Conservation (phyloP, 192 early-diverging fungal genomes). For the Coemansia sp. region DNA sequence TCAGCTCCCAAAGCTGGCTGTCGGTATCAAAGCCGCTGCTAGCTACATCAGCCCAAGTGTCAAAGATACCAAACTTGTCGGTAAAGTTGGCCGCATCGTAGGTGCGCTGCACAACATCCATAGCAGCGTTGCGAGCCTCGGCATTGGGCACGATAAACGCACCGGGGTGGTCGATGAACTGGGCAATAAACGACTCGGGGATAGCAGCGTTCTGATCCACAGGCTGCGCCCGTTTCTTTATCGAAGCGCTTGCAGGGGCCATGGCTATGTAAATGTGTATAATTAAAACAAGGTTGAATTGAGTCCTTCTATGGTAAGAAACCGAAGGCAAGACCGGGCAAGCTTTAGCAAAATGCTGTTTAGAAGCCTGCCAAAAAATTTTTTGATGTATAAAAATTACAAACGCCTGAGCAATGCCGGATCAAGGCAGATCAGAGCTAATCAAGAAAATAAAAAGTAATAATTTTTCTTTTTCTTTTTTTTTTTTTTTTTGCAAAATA, state of each 20-base stretch:
- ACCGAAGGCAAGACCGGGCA: no score
- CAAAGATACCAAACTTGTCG: constrained; percentile 48
- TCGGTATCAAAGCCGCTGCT: constrained; percentile 46
- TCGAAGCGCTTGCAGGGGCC: no score
- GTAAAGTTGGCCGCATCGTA: constrained; percentile 41
- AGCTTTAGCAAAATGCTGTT: no score
- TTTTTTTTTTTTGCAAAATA: neutral
- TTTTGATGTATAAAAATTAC: neutral
- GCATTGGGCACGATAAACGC: constrained; percentile 35
- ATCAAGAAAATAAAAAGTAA: constrained; percentile 11
- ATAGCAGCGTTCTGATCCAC: no score
- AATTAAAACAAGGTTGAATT: no score
- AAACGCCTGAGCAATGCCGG: neutral
- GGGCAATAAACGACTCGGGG: constrained; percentile 37
- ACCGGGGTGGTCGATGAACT: constrained; percentile 26
- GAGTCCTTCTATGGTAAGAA: no score
- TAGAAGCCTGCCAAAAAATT: neutral
- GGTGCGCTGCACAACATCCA: constrained; percentile 40
- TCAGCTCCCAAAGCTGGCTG: constrained; percentile 93
- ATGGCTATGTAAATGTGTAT: no score
- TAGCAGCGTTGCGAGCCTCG: constrained; percentile 27
- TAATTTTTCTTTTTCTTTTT: no score
- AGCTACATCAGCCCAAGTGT: constrained; percentile 30
- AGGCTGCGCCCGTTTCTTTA: no score
- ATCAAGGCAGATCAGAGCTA: neutral